Evolutionary conservation across 2,329 filamentous ascomycete species (phyloP).

Genomic region (Claviceps africana): DNA sequence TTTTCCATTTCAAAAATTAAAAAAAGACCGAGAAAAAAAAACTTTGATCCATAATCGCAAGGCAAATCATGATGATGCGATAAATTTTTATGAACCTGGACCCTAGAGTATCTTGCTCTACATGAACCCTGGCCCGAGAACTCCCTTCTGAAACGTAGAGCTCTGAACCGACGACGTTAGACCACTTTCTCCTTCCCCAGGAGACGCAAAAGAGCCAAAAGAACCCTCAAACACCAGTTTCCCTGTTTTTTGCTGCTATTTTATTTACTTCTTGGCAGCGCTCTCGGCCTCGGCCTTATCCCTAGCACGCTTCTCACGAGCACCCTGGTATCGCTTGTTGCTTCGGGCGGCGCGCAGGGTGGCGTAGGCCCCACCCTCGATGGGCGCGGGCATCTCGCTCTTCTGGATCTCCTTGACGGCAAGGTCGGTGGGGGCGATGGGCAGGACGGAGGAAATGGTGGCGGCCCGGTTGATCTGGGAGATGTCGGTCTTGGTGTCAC

Average conservation of each 20-base stretch:
- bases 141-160: constrained; percentile 18
- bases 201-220: constrained; percentile 25
- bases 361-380: constrained; percentile 75
- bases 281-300: constrained; percentile 73
- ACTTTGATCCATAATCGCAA: constrained; percentile 12
- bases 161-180: constrained; percentile 25
- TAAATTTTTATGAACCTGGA: constrained; percentile 25
- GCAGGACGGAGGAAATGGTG: constrained; percentile 40
- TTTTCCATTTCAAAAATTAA: neutral
- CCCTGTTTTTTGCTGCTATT: constrained; percentile 16
- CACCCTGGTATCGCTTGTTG: constrained; percentile 68
- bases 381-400: constrained; percentile 59
- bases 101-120: constrained; percentile 23
- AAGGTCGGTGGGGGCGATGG: constrained; percentile 54
- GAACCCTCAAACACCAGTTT: constrained; percentile 29
- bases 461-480: constrained; percentile 48
- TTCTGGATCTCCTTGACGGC: constrained; percentile 66
- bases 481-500: constrained; percentile 75
- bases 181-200: constrained; percentile 14
- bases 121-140: constrained; percentile 21
- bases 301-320: constrained; percentile 84
- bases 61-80: constrained; percentile 25
- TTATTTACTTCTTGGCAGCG: constrained; percentile 65
- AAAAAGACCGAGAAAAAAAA: neutral
- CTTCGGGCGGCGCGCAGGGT: constrained; percentile 73